These are phyloP conservation scores for Lactifluus piperatus DNA, from an alignment of 768 basidiomycete genomes.

Conservation along the genomic window DNA sequence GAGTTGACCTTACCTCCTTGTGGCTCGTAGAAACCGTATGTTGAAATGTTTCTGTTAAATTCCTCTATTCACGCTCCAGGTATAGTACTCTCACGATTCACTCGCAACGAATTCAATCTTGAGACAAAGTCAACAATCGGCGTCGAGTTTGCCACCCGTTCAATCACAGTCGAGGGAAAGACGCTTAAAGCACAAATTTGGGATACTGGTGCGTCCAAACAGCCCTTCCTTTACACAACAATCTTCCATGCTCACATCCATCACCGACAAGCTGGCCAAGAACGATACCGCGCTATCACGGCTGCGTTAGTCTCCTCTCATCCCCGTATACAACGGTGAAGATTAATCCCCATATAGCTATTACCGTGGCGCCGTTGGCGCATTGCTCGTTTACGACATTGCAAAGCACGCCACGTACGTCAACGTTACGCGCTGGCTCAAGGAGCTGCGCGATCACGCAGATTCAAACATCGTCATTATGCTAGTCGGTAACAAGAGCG, in stretches of 20 bases:
- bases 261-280: constrained; percentile 71
- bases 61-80: constrained; percentile 11
- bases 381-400: constrained; percentile 90
- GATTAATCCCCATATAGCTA: constrained; percentile 44
- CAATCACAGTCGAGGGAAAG: constrained; percentile 93
- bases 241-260: constrained; percentile 6
- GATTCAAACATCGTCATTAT: constrained; percentile 91
- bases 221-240: neutral
- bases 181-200: constrained; percentile 98
- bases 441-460: constrained; percentile 93
- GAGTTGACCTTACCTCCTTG: constrained; percentile 1
- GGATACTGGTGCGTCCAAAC: constrained; percentile 76
- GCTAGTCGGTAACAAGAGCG: constrained; percentile 98
- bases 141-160: constrained; percentile 96
- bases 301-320: constrained; percentile 61
- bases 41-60: constrained; percentile 13
- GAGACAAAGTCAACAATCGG: constrained; percentile 99
- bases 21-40: constrained; percentile 50
- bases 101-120: constrained; percentile 97
- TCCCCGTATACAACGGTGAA: neutral
- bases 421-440: constrained; percentile 92
- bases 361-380: constrained; percentile 94
- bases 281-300: constrained; percentile 95
- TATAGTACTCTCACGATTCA: constrained; percentile 98
- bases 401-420: constrained; percentile 91